Conservation (phyloP, 805 yeast genomes). For the Pichia exigua region DNA sequence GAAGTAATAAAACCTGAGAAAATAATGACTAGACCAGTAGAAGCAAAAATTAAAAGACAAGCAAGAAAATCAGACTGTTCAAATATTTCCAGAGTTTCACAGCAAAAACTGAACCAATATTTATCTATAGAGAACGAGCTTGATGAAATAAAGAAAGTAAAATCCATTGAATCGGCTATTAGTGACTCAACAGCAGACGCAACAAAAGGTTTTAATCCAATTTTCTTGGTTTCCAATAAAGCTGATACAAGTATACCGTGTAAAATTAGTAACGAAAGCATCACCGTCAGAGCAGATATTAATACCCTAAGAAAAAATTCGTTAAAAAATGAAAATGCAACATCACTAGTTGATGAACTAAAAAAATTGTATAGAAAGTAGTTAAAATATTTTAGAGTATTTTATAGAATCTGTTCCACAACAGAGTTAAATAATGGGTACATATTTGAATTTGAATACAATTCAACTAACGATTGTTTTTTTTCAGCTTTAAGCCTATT, state of each 20-base stretch:
- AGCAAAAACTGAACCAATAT: constrained; percentile 22
- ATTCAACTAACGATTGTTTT: constrained; percentile 27
- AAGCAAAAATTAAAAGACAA: neutral
- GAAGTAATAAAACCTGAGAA: neutral
- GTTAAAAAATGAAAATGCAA: neutral
- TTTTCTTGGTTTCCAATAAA: neutral
- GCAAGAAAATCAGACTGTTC: constrained; percentile 1
- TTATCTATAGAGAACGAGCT: constrained; percentile 21
- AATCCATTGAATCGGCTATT: neutral
- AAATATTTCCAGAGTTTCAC: constrained; percentile 4
- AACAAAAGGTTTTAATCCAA: neutral
- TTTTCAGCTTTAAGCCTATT: constrained; percentile 50
- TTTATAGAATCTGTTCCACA: constrained; percentile 30
- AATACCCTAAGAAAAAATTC: neutral
- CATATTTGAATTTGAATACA: constrained; percentile 32
- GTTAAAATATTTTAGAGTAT: neutral
- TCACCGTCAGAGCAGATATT: neutral
- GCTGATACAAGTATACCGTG: constrained; percentile 12
- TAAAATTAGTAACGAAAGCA: constrained; percentile 10
- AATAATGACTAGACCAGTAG: neutral
- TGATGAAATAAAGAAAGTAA: constrained; percentile 17
- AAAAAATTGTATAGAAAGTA: constrained; percentile 5
- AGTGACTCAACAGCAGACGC: neutral
- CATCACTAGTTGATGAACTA: constrained; percentile 2
- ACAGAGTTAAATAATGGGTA: constrained; percentile 40